phyloP scores from a whole-genome alignment of 1,284 basidiomycete species.

The Apiotrichum brassicae region DNA sequence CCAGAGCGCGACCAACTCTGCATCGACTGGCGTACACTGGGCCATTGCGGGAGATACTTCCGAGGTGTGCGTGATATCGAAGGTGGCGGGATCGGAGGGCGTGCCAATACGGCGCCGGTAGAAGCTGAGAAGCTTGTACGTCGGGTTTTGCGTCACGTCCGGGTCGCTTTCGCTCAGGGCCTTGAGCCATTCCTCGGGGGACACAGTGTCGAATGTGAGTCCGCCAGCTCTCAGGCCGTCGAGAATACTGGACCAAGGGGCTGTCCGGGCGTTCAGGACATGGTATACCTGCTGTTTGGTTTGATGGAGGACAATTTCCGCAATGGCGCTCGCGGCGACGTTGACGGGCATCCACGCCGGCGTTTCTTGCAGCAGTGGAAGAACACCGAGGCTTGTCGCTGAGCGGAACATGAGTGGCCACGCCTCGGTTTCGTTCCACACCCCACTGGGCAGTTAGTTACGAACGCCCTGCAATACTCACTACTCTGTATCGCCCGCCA shows the following conservation, averaged over 20 bases:
- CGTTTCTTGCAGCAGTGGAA: slow-evolving; percentile 51
- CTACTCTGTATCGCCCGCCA: slow-evolving; percentile 53
- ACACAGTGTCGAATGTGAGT: slow-evolving; percentile 66
- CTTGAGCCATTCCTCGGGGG: slow-evolving; percentile 56
- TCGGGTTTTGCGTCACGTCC: slow-evolving; percentile 51
- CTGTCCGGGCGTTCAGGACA: slow-evolving; percentile 55
- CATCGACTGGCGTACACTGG: slow-evolving; percentile 15
- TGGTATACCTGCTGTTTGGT: slow-evolving; percentile 55
- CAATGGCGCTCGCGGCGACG: slow-evolving; percentile 53
- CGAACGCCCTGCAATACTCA: slow-evolving; percentile 10
- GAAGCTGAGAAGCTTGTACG: slow-evolving; percentile 50
- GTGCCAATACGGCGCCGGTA: slow-evolving; percentile 20
- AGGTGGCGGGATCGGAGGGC: too few relatives aligned
- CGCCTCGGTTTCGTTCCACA: slow-evolving; percentile 60
- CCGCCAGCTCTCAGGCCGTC: slow-evolving; percentile 58
- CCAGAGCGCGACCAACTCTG: slow-evolving; percentile 34
- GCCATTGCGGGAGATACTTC: slow-evolving; percentile 30
- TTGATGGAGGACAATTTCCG: slow-evolving; percentile 49
- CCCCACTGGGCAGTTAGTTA: slow-evolving; percentile 36
- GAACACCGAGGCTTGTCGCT: slow-evolving; percentile 48
- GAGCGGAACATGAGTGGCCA: slow-evolving; percentile 49
- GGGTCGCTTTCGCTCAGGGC: slow-evolving; percentile 47
- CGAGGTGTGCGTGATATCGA: slow-evolving; percentile 25
- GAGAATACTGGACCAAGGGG: slow-evolving; percentile 55
- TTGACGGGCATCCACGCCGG: slow-evolving; percentile 59